These are phyloP conservation scores for Daldinia loculata DNA, from an alignment of 495 filamentous ascomycete species.

Conservation along the genomic window DNA sequence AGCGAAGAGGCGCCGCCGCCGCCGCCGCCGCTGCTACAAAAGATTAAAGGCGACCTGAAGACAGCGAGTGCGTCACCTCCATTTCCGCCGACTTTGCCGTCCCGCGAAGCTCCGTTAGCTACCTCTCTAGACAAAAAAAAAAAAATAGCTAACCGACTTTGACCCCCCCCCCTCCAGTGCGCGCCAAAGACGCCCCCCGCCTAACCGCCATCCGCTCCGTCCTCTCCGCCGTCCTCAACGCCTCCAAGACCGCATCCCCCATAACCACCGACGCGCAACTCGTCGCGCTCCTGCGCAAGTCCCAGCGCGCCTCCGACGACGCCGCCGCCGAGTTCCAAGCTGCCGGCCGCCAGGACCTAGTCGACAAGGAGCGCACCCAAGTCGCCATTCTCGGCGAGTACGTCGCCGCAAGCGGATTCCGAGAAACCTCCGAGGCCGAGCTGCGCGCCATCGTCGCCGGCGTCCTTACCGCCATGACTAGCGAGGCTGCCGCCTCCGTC, in stretches of 20 bases:
- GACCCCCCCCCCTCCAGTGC: conserved; percentile 49
- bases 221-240: conserved; percentile 62
- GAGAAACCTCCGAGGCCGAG: conserved; percentile 52
- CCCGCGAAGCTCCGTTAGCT: background rate
- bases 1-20: conserved; percentile 42
- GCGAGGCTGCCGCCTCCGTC: conserved; percentile 42
- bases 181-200: conserved; percentile 62
- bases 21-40: conserved; percentile 53
- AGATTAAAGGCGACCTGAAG: conserved; percentile 65
- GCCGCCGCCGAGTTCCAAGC: conserved; percentile 57
- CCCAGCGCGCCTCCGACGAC: conserved; percentile 49
- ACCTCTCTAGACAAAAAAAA: background rate
- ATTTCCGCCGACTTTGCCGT: background rate
- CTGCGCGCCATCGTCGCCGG: conserved; percentile 49
- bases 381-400: conserved; percentile 60
- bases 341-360: conserved; percentile 63
- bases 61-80: conserved; percentile 51
- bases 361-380: conserved; percentile 62
- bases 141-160: background rate
- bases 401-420: conserved; percentile 52
- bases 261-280: conserved; percentile 65
- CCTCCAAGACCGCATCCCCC: conserved; percentile 63
- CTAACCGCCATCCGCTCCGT: conserved; percentile 64
- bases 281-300: conserved; percentile 61
- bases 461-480: conserved; percentile 48